A percentile compares a stretch with the other conserved stretches of the same genome.
These are phyloP conservation scores for Fusarium sp. DNA, from an alignment of 2,329 filamentous ascomycete species.

Conservation along the genomic window DNA sequence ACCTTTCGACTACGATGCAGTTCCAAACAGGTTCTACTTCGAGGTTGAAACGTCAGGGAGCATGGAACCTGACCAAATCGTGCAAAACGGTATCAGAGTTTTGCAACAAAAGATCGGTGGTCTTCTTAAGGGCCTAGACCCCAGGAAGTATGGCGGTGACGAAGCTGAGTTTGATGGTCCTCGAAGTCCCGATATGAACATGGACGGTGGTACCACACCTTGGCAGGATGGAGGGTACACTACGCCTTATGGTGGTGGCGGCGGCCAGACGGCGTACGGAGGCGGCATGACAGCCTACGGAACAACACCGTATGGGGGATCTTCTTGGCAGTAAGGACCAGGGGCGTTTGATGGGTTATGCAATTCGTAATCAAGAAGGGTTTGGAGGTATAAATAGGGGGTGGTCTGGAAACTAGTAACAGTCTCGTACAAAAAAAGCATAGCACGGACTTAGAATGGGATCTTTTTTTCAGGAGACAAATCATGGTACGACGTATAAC, in stretches of 20 bases:
- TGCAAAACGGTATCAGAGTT: constrained; percentile 87
- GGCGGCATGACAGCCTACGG: constrained; percentile 74
- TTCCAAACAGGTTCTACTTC: constrained; percentile 87
- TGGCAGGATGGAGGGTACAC: constrained; percentile 74
- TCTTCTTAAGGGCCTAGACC: constrained; percentile 70
- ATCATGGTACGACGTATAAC: background rate
- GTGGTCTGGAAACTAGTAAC: constrained; percentile 33
- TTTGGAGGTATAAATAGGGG: constrained; percentile 19
- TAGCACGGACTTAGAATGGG: constrained; percentile 42
- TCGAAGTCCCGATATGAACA: constrained; percentile 70
- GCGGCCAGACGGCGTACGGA: constrained; percentile 72
- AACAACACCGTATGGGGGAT: constrained; percentile 61
- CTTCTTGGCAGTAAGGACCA: constrained; percentile 56
- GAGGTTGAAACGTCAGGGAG: constrained; percentile 91
- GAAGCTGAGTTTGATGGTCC: constrained; percentile 70
- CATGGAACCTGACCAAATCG: constrained; percentile 87
- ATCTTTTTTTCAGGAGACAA: constrained; percentile 24
- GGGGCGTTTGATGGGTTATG: constrained; percentile 39
- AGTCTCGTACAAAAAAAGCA: constrained; percentile 34
- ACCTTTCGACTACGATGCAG: constrained; percentile 89
- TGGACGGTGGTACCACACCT: constrained; percentile 64
- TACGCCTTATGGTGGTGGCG: constrained; percentile 67
- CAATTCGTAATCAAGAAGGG: constrained; percentile 34
- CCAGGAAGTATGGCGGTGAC: constrained; percentile 60
- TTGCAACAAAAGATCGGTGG: constrained; percentile 90